These are phyloP conservation scores for Gliomastix tumulicola DNA, from an alignment of 2,329 filamentous ascomycete species.

Conservation along the genomic window DNA sequence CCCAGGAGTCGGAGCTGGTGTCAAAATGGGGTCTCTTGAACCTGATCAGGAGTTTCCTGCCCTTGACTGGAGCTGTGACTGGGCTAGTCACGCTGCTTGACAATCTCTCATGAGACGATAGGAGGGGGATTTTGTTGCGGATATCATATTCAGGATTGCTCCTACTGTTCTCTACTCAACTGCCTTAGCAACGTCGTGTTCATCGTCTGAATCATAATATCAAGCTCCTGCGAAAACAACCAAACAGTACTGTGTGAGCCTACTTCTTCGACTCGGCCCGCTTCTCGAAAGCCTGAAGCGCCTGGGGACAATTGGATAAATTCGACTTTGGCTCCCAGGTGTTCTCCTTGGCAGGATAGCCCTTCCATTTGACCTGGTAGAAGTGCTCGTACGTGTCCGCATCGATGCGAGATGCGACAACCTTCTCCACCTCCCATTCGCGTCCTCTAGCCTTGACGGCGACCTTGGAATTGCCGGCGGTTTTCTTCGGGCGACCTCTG, in stretches of 20 bases:
- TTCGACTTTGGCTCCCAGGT: slow-evolving; percentile 48
- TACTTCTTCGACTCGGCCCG: slow-evolving; percentile 3
- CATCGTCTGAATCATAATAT: too few species aligned
- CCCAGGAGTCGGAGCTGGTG: slow-evolving; percentile 10
- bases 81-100: slow-evolving; percentile 13
- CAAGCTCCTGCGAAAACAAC: too few species aligned
- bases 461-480: not conserved
- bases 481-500: too few species aligned
- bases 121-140: too few species aligned
- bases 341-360: slow-evolving; percentile 32
- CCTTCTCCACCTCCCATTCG: slow-evolving; percentile 33
- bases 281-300: slow-evolving; percentile 28
- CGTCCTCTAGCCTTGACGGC: not conserved
- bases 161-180: too few species aligned
- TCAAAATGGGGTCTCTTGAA: slow-evolving; percentile 18
- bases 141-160: too few species aligned
- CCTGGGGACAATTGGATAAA: slow-evolving; percentile 26
- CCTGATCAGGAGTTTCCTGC: slow-evolving; percentile 19
- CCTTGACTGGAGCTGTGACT: slow-evolving; percentile 17
- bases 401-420: slow-evolving; percentile 32
- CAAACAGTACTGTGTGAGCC: too few species aligned
- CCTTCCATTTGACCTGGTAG: slow-evolving; percentile 49
- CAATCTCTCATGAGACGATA: too few species aligned
- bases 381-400: slow-evolving; percentile 25
- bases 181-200: too few species aligned